phyloP scores from a whole-genome alignment of 768 basidiomycete species.

The Auricularia sp. region DNA sequence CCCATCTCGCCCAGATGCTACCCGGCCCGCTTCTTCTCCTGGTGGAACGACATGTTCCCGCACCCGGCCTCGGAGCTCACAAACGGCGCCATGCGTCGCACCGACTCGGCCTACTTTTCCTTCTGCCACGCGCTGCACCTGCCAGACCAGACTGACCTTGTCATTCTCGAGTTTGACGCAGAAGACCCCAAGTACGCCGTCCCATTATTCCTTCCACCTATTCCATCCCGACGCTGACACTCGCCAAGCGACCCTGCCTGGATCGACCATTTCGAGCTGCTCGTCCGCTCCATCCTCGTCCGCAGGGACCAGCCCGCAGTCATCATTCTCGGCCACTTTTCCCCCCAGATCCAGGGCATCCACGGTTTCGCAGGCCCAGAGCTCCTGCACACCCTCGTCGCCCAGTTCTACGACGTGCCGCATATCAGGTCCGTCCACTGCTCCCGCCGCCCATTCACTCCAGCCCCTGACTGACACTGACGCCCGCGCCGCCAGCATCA shows the following conservation, averaged over 20 bases:
- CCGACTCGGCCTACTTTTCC: slow-evolving; percentile 89
- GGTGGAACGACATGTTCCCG: slow-evolving; percentile 98
- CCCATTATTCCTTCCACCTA: slow-evolving; percentile 1
- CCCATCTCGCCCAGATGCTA: slow-evolving; percentile 79
- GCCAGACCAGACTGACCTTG: slow-evolving; percentile 87
- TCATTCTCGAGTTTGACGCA: slow-evolving; percentile 89
- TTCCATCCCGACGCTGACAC: neutral
- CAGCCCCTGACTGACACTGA: neutral
- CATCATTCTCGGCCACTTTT: slow-evolving; percentile 90
- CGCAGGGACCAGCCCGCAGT: slow-evolving; percentile 89
- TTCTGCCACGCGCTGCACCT: slow-evolving; percentile 91
- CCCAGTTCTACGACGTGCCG: slow-evolving; percentile 96
- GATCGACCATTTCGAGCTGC: slow-evolving; percentile 82
- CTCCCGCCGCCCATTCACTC: neutral
- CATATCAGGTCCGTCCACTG: slow-evolving; percentile 52
- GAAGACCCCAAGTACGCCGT: slow-evolving; percentile 74
- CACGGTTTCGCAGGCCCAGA: slow-evolving; percentile 87
- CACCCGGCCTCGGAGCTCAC: slow-evolving; percentile 97
- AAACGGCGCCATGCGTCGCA: slow-evolving; percentile 89
- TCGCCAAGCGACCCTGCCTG: slow-evolving; percentile 50
- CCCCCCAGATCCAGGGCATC: slow-evolving; percentile 67
- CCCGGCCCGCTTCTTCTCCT: slow-evolving; percentile 89
- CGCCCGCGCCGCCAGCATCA: slow-evolving; percentile 38
- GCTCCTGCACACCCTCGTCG: slow-evolving; percentile 79
- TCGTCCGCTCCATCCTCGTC: slow-evolving; percentile 84